Percentiles rank a stretch among this genome's conserved stretches.
Evolutionary conservation across 148 eudicot species (phyloP).

Genomic region (Fallopia convolvulus): DNA sequence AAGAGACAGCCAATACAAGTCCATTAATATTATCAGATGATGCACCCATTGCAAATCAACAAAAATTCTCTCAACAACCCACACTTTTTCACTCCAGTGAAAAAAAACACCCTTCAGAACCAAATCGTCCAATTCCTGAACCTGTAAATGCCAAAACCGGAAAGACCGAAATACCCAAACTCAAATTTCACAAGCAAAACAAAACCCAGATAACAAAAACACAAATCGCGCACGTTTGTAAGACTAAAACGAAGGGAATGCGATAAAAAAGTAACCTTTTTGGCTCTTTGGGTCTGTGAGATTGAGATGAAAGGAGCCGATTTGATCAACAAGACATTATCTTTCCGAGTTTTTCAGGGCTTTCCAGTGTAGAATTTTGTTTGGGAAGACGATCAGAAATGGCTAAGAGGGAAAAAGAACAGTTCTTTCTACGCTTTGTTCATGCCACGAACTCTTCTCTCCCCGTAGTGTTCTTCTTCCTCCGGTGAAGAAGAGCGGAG

Average conservation of each 20-base stretch:
- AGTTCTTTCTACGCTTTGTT: background rate
- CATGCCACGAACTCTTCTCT: background rate
- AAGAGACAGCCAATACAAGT: slow-evolving; percentile 65
- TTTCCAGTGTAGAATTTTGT: background rate
- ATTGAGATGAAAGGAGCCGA: slow-evolving; percentile 2
- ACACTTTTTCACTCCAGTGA: background rate
- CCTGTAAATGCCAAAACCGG: slow-evolving; percentile 3
- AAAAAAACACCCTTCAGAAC: slow-evolving; percentile 7
- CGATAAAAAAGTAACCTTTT: slow-evolving; percentile 1
- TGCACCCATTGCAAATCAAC: slow-evolving; percentile 28
- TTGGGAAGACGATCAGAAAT: background rate
- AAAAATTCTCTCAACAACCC: background rate
- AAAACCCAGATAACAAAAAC: slow-evolving; percentile 5
- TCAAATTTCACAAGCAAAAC: background rate
- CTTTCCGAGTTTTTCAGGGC: background rate
- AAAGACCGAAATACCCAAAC: slow-evolving; percentile 1
- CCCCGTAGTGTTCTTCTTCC: background rate
- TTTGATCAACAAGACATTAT: background rate
- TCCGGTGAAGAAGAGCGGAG: slow-evolving; percentile 3
- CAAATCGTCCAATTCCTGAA: background rate
- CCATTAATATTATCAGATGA: slow-evolving; percentile 64
- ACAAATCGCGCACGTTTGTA: background rate
- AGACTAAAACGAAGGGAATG: background rate
- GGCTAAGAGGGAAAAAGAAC: background rate
- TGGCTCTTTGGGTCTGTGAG: background rate